Evolutionary conservation across 2,329 filamentous ascomycete genomes (phyloP), one percentile per base, ranked within the genome.

Genomic region (Clonostachys sp.): DNA sequence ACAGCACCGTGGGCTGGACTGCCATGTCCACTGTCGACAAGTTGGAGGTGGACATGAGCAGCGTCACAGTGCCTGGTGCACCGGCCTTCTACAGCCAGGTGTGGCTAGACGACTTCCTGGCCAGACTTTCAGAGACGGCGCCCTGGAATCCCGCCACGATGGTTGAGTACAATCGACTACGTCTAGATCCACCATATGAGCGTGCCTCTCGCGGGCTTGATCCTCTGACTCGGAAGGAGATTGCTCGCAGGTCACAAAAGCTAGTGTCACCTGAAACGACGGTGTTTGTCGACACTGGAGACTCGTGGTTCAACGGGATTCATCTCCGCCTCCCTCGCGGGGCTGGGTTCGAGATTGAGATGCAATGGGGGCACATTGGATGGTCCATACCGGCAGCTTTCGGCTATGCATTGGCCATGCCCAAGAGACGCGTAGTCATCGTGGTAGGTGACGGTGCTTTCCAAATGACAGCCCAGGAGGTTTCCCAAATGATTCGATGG

Each of bases 291-390:
- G 48, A 50, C 14, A 50, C 48, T 12, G 48, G 48, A 12, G 48
- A 50, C 34, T 50, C 45, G 16, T 50, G 48, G 50, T 50, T 42
- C 41, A 43, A 43, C 16, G 42, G 42, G 2, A 20, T 43, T 12
- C 5, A 33, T n/a, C 18, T 24, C n/a, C 24, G 12, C 13, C 18
- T 43, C 13, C 42, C 42, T 6, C 12, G 5, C 16, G 42, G 42
- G 12, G 56, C 58, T 12, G 51, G 54, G 41, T 59, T 58, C 45
- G 57, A 60, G 55, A 61, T 59, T 43, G 57, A 60, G 55, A 61
- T 60, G 57, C 57, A 58, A 40, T 61, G 57, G 58, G 58, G 58
- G 33, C 56, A 60, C 48, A 61, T 61, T 33, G 57, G 57, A 41
- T 61, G 58, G 57, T 56, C 55, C 14, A 52, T 61, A 24, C 57